Evolutionary conservation across 1,139 yeast species (phyloP), one percentile per base, ranked within the genome.

Genomic region (Schizosaccharomyces versatilis): DNA sequence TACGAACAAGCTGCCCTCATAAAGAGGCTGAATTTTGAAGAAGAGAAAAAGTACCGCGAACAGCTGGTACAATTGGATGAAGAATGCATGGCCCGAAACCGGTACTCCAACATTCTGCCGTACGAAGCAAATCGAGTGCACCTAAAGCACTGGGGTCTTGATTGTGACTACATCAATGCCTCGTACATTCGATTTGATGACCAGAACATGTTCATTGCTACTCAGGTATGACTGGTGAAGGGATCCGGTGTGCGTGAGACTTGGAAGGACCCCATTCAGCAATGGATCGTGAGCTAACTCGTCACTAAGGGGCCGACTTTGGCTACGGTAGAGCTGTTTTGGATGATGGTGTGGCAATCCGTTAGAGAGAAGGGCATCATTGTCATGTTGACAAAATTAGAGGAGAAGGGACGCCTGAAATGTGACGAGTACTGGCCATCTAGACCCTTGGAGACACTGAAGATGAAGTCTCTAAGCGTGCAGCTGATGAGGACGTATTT

Each of bases 281-380:
- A 24, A 24, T 24, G 32, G 32, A 24, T 24, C 32, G 32, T 24
- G 32, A 24, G 32, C 32, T 24, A 24, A 24, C 32, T 24, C 12
- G 10, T 8, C 14, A 2, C 32, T 10, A 19, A 44, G 49, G 49
- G 49, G 10, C 49, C 49, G n/a, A 44, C 49, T 12, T 7, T 14
- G 32, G 32, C 10, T 6, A 44, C 38, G 6, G 32, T 44, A 19
- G 36, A 17, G 19, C 38, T 17, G 1, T 44, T 44, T 44, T 44
- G 49, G 49, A 44, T 19, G 49, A 44, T 44, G 49, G 38, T 44
- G 14, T 44, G 49, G 49, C 49, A 44, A 24, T 44, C 49, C 14
- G 49, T 44, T 19, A 9, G 14, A 17, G 38, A 44, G 7, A 14
- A 19, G n/a, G 49, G 49, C 19, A 44, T 44, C 38, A 44, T 44